A percentile compares a stretch with the other conserved stretches of the same genome.
These are phyloP conservation scores for Populus pruinosa DNA, from an alignment of 345 rosid genomes.

Conservation along the genomic window DNA sequence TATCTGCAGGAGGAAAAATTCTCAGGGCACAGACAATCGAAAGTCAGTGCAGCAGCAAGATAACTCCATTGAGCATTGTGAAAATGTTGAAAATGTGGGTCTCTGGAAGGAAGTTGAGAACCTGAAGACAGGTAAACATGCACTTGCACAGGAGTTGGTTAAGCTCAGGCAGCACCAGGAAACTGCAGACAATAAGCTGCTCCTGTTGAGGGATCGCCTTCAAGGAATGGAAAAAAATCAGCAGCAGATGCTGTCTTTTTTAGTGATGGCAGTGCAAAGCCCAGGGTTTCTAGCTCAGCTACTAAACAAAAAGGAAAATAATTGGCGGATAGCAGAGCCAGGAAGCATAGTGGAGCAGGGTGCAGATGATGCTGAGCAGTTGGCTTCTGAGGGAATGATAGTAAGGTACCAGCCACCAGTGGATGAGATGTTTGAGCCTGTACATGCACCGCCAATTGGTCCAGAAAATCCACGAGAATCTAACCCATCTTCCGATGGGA, in stretches of 20 bases:
- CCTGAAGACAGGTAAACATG: constrained; percentile 64
- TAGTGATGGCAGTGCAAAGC: constrained; percentile 84
- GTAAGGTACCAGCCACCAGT: constrained; percentile 62
- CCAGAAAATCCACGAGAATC: constrained; percentile 27
- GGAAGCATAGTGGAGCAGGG: constrained; percentile 52
- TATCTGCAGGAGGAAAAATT: constrained; percentile 63
- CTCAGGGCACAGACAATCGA: constrained; percentile 49
- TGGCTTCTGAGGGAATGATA: constrained; percentile 54
- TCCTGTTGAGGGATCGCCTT: constrained; percentile 57
- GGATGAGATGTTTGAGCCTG: constrained; percentile 39
- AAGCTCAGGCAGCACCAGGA: constrained; percentile 75
- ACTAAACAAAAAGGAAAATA: constrained; percentile 68
- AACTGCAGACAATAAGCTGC: constrained; percentile 57
- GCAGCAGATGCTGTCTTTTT: constrained; percentile 91
- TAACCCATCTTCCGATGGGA: constrained; percentile 33
- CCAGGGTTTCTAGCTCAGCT: constrained; percentile 77
- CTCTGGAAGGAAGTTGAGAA: constrained; percentile 79
- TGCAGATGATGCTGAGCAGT: constrained; percentile 38
- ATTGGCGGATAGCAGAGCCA: constrained; percentile 58
- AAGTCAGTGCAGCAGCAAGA: constrained; percentile 30
- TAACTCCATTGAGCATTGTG: constrained; percentile 28
- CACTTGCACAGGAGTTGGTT: constrained; percentile 60
- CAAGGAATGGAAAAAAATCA: constrained; percentile 93
- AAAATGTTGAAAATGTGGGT: constrained; percentile 28
- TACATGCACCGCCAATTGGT: constrained; percentile 12